Evolutionary conservation across 2,329 filamentous ascomycete species (phyloP), one percentile per base, ranked within the genome.

Genomic region (Hypoxylon rubiginosum): DNA sequence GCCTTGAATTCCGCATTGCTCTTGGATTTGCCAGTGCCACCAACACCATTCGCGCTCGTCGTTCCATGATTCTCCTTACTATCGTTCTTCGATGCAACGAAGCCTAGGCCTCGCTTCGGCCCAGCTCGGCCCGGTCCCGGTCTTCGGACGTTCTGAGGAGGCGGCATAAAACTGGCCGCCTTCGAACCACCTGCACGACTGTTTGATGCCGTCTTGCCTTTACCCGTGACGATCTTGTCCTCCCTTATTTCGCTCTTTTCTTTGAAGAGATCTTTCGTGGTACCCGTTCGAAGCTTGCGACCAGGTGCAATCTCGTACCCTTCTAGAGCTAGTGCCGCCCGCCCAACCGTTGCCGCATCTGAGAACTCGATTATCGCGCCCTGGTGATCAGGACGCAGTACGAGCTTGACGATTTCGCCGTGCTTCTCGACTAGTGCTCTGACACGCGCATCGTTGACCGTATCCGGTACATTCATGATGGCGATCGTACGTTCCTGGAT

Each of bases 391-490:
- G 94, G 93, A 49, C 93, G 90, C 10, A 97, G 84, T 11, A 91
- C 85, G 3, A 98, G 84, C 77, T 94, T 95, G 68, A 90, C 84
- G 24, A 97, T 84, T 1, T 85, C 79, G 0, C 93, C 94, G 48
- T 90, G 85, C 1, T 88, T 85, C 71, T 93, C 91, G 8, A 92
- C 89, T 2, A 97, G 82, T 0, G 89, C 85, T 48, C 88, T 88
- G 58, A 99, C 88, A 30, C 94, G 92, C 1, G 92, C 89, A 74
- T 97, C 93, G 70, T 97, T 97, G 73, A 98, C 88, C 0, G 94
- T 98, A 75, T 98, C 96, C 0, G 96, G 93, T 0, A 99, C 83
- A 67, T 94, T 91, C 80, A 97, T 88, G 28, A 99, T 82, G 9
- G 91, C 91, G 53, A 98, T 85, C 0, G 92, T 96, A 56, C 93